These are phyloP conservation scores for Chaetomium olivaceum DNA, from an alignment of 2,329 filamentous ascomycete species.

Conservation along the genomic window DNA sequence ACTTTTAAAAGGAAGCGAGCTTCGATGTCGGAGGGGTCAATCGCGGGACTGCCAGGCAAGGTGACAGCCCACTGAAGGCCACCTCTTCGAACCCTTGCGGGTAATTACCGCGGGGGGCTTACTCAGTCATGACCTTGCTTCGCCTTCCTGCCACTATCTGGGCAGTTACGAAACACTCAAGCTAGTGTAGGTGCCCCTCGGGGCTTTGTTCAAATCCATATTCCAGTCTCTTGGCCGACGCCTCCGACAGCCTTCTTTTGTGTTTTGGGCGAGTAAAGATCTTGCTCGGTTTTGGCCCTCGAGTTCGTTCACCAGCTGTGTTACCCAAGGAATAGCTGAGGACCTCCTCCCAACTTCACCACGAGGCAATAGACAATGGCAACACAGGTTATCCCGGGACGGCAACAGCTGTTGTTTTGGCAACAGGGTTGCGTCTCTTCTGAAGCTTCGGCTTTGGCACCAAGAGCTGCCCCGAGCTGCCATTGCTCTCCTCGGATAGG, in stretches of 20 bases:
- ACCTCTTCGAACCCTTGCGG: conserved; percentile 15
- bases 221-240: not conserved
- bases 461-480: not conserved
- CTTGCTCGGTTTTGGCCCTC: not conserved
- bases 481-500: not conserved
- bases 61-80: conserved; percentile 6
- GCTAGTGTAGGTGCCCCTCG: too few relatives aligned
- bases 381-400: conserved; percentile 15
- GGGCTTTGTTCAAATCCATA: not conserved
- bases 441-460: conserved; percentile 6
- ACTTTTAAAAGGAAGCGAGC: conserved; percentile 32
- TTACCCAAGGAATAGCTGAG: not conserved
- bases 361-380: conserved; percentile 1
- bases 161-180: conserved; percentile 5
- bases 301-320: not conserved
- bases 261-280: not conserved
- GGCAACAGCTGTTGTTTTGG: conserved; percentile 13
- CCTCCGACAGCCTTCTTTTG: not conserved
- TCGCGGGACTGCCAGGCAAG: conserved; percentile 22
- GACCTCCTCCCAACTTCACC: not conserved
- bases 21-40: conserved; percentile 33
- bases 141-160: not conserved
- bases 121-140: conserved; percentile 27
- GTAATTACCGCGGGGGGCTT: conserved; percentile 34
- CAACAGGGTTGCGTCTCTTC: not conserved